Evolutionary conservation across 2,329 filamentous ascomycete genomes (phyloP).

Genomic region (Calonectria ilicicola): DNA sequence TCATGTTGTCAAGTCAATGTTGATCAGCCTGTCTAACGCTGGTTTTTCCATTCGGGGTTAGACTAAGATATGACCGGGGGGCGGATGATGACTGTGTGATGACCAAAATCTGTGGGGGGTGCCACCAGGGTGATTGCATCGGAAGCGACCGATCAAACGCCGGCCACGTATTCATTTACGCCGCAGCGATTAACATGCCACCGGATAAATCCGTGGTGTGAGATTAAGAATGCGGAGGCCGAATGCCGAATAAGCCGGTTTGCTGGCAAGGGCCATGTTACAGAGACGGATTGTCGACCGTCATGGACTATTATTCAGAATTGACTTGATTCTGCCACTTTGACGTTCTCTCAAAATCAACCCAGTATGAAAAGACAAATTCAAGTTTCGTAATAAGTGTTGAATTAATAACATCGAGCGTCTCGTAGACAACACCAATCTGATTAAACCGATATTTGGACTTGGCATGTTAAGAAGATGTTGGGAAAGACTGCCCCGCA

Average conservation of each 20-base stretch:
- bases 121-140: not conserved
- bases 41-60: not conserved
- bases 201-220: too few relatives aligned
- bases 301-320: too few relatives aligned
- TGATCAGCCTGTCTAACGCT: not conserved
- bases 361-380: too few relatives aligned
- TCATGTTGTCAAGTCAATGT: not conserved
- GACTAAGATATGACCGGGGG: not conserved
- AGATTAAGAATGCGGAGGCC: not conserved
- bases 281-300: not conserved
- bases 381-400: too few relatives aligned
- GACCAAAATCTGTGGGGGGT: not conserved
- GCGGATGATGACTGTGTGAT: not conserved
- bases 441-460: too few relatives aligned
- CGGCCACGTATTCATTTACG: not conserved
- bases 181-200: not conserved
- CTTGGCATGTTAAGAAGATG: too few relatives aligned
- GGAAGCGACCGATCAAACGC: not conserved
- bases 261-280: not conserved
- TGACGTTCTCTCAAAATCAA: too few relatives aligned
- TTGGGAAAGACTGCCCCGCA: too few relatives aligned
- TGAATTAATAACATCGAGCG: too few relatives aligned
- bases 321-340: too few relatives aligned
- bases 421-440: too few relatives aligned
- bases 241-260: not conserved